Evolutionary conservation across 495 filamentous ascomycete species (phyloP), one percentile per base, ranked within the genome.

Genomic region (Aspergillus avenaceus): DNA sequence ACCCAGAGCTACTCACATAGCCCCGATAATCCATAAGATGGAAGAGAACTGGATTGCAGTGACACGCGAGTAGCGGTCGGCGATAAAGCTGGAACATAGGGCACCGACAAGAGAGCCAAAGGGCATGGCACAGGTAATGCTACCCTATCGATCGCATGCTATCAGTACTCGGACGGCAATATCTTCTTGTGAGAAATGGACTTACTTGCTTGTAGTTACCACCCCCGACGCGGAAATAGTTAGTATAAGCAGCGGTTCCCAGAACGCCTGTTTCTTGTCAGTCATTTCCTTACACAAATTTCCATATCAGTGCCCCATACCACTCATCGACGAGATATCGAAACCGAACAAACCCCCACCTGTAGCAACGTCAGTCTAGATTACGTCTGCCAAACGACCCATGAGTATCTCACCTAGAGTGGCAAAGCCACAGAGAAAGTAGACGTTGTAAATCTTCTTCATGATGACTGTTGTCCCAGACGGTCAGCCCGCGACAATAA

Each of bases 31-130:
- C 71, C 84, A 82, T 19, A 87, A 68, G 41, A 80, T 79, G 16
- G 83, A 75, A 4, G 85, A 84, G 44, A 81, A 53, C 43, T 86
- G 80, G 79, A 85, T 89, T 43, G 87, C 78, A 2, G 83, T 36
- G 32, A 76, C 76, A 24, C 86, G 82, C 22, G 81, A 84, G 53
- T 77, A 76, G 32, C 64, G 74, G 65, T 90, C 86, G 28, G 83
- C 81, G 41, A 90, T 64, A 60, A 81, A 87, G 36, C 80, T 82
- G 4, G 83, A 85, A 11, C 60, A 49, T 5, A 90, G 71, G 29
- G 84, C 81, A 49, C 84, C 86, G 29, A 85, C 54, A 18, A 87
- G 69, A 4, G 84, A 87, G 19, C 86, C 86, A 31, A 82, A 52
- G 9, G 56, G 52, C 56, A 84, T 59, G 4, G 56, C 52, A 32